Conservation (phyloP, 768 basidiomycete genomes). For the Kwoniella botswanensis region DNA sequence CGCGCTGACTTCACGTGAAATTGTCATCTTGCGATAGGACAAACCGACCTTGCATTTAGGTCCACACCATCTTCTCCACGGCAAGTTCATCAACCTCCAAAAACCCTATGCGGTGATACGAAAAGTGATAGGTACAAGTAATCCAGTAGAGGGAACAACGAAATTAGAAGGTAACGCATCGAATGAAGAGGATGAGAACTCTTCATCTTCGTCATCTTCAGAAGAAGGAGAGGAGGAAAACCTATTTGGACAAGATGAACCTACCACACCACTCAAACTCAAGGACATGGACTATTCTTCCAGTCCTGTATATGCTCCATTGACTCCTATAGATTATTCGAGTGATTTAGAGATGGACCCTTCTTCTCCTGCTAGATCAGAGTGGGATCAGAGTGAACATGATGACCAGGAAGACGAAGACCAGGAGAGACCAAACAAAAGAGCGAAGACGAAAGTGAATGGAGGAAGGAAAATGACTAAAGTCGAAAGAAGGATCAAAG, state of each 20-base stretch:
- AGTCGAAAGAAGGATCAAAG: constrained; percentile 10
- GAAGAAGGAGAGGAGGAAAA: constrained; percentile 22
- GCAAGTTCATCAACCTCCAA: constrained; percentile 73
- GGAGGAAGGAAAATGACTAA: constrained; percentile 14
- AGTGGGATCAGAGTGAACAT: constrained; percentile 4
- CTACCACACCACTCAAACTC: neutral
- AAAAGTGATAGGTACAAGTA: constrained; percentile 13
- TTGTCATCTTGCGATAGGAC: constrained; percentile 61
- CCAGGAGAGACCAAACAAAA: constrained; percentile 4
- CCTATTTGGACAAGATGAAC: constrained; percentile 11
- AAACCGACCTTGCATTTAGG: constrained; percentile 82
- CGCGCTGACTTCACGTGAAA: neutral
- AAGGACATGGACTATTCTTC: constrained; percentile 12
- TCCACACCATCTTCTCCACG: constrained; percentile 82
- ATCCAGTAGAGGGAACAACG: neutral
- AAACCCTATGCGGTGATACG: constrained; percentile 81
- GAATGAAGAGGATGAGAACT: constrained; percentile 36
- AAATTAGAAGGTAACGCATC: constrained; percentile 22
- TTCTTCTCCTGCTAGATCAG: constrained; percentile 33
- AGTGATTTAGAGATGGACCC: constrained; percentile 44
- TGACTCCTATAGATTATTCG: constrained; percentile 49
- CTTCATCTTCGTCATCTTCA: neutral
- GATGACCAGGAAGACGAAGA: constrained; percentile 21
- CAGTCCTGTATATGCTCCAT: constrained; percentile 29
- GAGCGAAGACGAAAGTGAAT: constrained; percentile 10